phyloP scores from a whole-genome alignment of 768 basidiomycete species.

The Psilocybe azurescens region DNA sequence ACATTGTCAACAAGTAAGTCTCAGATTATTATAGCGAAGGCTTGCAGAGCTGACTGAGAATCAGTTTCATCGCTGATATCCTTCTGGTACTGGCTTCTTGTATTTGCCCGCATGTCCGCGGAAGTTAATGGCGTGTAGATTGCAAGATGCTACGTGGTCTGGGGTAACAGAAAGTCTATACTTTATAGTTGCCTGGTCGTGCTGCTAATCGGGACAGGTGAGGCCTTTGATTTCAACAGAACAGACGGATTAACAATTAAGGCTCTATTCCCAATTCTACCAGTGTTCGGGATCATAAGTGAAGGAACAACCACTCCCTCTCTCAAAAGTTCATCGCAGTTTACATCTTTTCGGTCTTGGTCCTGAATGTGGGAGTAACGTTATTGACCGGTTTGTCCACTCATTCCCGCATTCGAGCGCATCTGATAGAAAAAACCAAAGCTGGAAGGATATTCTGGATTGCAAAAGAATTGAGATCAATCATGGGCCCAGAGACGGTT shows the following conservation, averaged over 20 bases:
- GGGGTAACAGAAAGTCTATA: constrained; percentile 27
- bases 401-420: neutral
- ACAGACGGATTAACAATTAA: neutral
- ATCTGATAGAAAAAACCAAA: constrained; percentile 3
- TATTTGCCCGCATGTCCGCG: neutral
- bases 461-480: constrained; percentile 28
- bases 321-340: constrained; percentile 21
- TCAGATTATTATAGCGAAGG: neutral
- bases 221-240: neutral
- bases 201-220: constrained; percentile 29
- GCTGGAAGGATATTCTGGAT: constrained; percentile 38
- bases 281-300: constrained; percentile 25
- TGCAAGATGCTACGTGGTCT: constrained; percentile 33
- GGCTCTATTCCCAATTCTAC: neutral
- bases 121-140: constrained; percentile 20
- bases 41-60: neutral
- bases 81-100: constrained; percentile 23
- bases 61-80: constrained; percentile 32
- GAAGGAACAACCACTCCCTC: constrained; percentile 20
- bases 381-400: constrained; percentile 24
- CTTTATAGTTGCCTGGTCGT: constrained; percentile 20
- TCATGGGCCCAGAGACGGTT: constrained; percentile 25
- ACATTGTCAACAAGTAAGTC: constrained; percentile 32
- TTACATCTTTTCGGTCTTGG: constrained; percentile 19
- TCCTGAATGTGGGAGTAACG: constrained; percentile 27